These are phyloP conservation scores for Skeletonema grethae DNA, from an alignment of 108 stramenopile genomes.

Conservation along the genomic window DNA sequence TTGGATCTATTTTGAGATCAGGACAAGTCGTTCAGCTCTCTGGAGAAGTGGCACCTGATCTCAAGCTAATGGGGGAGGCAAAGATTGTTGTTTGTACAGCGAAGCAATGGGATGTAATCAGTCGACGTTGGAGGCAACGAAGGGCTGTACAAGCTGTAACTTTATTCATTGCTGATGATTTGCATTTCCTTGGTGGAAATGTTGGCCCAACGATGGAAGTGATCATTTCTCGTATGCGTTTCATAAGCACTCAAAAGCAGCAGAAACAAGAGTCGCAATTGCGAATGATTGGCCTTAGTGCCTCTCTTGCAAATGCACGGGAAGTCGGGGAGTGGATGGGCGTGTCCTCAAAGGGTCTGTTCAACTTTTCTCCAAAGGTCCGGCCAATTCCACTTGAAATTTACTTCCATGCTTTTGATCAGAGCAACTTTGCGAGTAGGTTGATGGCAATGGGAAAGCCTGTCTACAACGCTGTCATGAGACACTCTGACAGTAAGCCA, in stretches of 20 bases:
- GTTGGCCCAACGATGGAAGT: constrained; percentile 93
- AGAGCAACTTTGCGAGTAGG: constrained; percentile 86
- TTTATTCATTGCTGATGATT: constrained; percentile 94
- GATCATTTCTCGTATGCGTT: constrained; percentile 96
- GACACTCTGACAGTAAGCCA: constrained; percentile 76
- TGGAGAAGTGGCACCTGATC: constrained; percentile 91
- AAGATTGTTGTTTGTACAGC: constrained; percentile 87
- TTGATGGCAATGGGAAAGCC: constrained; percentile 98
- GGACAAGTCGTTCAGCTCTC: constrained; percentile 76
- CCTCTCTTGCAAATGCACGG: constrained; percentile 95
- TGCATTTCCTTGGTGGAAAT: constrained; percentile 95
- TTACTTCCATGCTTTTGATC: constrained; percentile 93
- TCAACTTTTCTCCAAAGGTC: constrained; percentile 95
- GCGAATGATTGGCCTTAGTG: constrained; percentile 93
- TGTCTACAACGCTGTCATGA: constrained; percentile 83
- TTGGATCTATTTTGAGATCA: constrained; percentile 76
- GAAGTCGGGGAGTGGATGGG: constrained; percentile 99
- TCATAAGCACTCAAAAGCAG: constrained; percentile 78
- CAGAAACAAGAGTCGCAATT: constrained; percentile 49
- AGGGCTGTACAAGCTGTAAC: constrained; percentile 90
- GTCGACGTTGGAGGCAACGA: constrained; percentile 94
- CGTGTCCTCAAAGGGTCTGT: constrained; percentile 79
- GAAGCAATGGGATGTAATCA: constrained; percentile 91
- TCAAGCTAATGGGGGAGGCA: constrained; percentile 71
- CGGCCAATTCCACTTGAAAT: constrained; percentile 95